Base-by-base conservation (phyloP, 805 yeast genomes). In the Ascoidea tarda region DNA sequence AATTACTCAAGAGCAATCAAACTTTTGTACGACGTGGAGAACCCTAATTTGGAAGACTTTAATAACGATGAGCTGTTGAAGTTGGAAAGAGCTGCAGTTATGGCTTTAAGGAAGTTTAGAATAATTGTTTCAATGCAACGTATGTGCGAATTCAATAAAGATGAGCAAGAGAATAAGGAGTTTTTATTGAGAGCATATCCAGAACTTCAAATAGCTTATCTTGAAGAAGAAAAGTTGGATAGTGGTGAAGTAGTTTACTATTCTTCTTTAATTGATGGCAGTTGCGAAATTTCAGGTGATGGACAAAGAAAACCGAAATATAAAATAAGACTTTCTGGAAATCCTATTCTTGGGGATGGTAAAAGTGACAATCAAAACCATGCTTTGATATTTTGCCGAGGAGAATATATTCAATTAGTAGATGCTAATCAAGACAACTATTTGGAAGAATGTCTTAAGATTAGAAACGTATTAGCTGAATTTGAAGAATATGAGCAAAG, bases 371-470 rank as follows among this genome's bases (percentile, higher is more conserved):
- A 86, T 61, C 95, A 86, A 63, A 86, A 86, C 61, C 86, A 80
- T 63, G 79, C 90, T 5, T 63, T 86, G 50, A 77, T 84, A 42
- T 86, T 83, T 67, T 78, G 81, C 60, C 75, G 93, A 57, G 95
- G 95, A 55, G 93, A 85, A 63, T 85, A 84, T 62, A 75, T 85
- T 55, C 93, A 86, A 62, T 72, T 86, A 58, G 77, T 85, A 57
- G 95, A 86, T 71, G 90, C 93, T 14, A 86, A 86, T 62, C 95
- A 86, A 62, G 93, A 85, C 62, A 83, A 85, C 62, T 85, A 85
- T 62, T 68, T 85, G 50, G 93, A 86, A 63, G 95, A 85, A 60
- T 86, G 93, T 63, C 70, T 85, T 59, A 86, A 85, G 67, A 82
- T 85, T 52, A 75, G 91, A 69, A 79, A 81, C 59, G 77, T 84